phyloP scores from a whole-genome alignment of 805 yeast genomes.

The Pichia pseudocactophila region DNA sequence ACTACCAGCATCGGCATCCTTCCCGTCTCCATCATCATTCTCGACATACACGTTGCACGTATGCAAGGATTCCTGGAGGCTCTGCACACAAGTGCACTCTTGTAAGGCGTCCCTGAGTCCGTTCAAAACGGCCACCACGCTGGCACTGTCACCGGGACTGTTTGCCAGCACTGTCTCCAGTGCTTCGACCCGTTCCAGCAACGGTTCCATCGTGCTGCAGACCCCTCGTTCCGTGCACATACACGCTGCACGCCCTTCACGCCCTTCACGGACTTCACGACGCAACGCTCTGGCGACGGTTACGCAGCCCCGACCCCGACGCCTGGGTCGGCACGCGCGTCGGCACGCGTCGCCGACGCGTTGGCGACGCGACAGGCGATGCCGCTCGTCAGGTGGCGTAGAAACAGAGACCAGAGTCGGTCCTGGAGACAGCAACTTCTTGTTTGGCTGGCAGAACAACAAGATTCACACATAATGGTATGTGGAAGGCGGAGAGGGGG shows the following conservation, averaged over 20 bases:
- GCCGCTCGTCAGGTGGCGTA: too few relatives aligned
- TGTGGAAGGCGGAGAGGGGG: too few relatives aligned
- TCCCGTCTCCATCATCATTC: neutral
- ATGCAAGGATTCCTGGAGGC: neutral
- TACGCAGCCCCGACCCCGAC: neutral
- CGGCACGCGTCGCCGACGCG: too few relatives aligned
- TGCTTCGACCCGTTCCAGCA: neutral
- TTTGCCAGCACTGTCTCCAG: neutral
- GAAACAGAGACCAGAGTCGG: neutral
- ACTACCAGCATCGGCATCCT: too few relatives aligned
- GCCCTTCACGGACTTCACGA: too few relatives aligned
- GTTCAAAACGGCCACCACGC: neutral
- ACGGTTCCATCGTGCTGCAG: neutral
- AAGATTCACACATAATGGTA: neutral
- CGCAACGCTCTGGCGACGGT: too few relatives aligned
- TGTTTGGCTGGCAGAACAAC: neutral
- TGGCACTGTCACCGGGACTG: neutral
- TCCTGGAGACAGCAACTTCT: too few relatives aligned
- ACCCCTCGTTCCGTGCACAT: too few relatives aligned
- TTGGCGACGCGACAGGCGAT: too few relatives aligned
- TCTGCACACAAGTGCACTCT: neutral
- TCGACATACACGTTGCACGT: neutral
- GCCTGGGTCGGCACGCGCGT: too few relatives aligned
- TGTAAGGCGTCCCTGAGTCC: neutral
- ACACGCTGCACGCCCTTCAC: too few relatives aligned